Evolutionary conservation across 306 rosid genomes (phyloP).

Genomic region (Vigna angularis): DNA sequence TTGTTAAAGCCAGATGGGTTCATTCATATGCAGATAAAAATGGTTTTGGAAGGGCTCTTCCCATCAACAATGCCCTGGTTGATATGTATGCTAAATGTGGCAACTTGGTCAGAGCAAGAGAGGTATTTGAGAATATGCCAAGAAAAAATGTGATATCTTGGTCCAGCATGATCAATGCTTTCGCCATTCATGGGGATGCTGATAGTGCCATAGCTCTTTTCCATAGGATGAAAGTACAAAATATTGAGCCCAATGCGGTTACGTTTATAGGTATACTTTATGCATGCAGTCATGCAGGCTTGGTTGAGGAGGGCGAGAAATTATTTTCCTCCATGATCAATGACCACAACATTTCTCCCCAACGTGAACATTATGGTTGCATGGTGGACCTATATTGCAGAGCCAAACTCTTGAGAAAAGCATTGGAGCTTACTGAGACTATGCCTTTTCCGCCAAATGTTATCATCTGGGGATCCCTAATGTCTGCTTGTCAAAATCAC

Average conservation of each 20-base stretch:
- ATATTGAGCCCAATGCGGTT: conserved; percentile 70
- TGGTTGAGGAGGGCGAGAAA: conserved; percentile 67
- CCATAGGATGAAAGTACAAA: conserved; percentile 64
- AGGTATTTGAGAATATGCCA: conserved; percentile 69
- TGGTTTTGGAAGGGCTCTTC: conserved; percentile 61
- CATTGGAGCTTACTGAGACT: conserved; percentile 74
- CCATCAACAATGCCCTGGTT: conserved; percentile 72
- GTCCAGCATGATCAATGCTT: conserved; percentile 82
- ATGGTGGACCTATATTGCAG: conserved; percentile 90
- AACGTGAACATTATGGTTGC: conserved; percentile 89
- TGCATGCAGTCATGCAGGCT: conserved; percentile 92
- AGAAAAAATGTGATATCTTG: conserved; percentile 77
- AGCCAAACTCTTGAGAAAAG: conserved; percentile 77
- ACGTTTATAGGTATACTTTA: conserved; percentile 89
- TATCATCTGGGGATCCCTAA: conserved; percentile 88
- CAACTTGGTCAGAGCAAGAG: conserved; percentile 67
- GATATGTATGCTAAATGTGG: conserved; percentile 79
- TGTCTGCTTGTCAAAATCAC: conserved; percentile 81
- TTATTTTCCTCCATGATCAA: conserved; percentile 69
- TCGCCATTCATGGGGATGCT: conserved; percentile 85
- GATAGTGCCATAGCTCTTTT: conserved; percentile 61
- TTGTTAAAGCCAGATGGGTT: conserved; percentile 67
- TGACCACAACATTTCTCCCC: conserved; percentile 70
- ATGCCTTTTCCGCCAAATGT: conserved; percentile 85
- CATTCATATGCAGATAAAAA: conserved; percentile 60